Base-by-base conservation (phyloP, 805 yeast genomes). In the Cyberlindnera samutprakarnensis region DNA sequence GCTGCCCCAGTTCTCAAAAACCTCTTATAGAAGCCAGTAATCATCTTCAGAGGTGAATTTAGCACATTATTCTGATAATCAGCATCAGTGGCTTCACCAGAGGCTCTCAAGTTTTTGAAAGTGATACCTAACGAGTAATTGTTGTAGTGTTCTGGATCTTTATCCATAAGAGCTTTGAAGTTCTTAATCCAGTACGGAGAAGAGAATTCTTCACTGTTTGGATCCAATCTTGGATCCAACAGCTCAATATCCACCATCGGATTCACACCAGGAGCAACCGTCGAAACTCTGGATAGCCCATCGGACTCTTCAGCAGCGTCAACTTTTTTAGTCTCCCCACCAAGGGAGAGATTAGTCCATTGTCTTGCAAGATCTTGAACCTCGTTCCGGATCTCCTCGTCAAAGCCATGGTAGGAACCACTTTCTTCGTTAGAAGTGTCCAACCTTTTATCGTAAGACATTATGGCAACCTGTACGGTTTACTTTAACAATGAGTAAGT, bases 1-100 rank as follows among this genome's bases (percentile, higher is more conserved):
- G 31, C 30, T 13, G 33, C 39, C 32, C 34, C 47, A 7, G 52
- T 32, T 9, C 45, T 36, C 24, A 42, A 37, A 4, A 44, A 2
- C 2, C 23, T 30, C 26, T 47, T 44, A 4, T 39, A 39, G 16
- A 42, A 24, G 17, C 33, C 23, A 12, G 42, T 35, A 6, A 41
- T 27, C 5, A 41, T 33, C 32, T 58, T 59, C 4, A 39, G 38
- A 1, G 60, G 57, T 4, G 55, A 39, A 45, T 76, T 78, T 13
- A 66, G 45, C 4, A 74, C 70, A 4, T 78, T 78, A 9, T 74
- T 58, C 51, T 78, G 86, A 55, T 76, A 81, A 51, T 76, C 85
- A 4, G 80, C 66, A 46, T 68, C 77, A 4, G 66, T 54, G 14
- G 76, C 72, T 23, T 59, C 58, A 42, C 90, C 90, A 35, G 62